phyloP scores from a whole-genome alignment of 2,329 filamentous ascomycete species.

The Phialophora tarda region DNA sequence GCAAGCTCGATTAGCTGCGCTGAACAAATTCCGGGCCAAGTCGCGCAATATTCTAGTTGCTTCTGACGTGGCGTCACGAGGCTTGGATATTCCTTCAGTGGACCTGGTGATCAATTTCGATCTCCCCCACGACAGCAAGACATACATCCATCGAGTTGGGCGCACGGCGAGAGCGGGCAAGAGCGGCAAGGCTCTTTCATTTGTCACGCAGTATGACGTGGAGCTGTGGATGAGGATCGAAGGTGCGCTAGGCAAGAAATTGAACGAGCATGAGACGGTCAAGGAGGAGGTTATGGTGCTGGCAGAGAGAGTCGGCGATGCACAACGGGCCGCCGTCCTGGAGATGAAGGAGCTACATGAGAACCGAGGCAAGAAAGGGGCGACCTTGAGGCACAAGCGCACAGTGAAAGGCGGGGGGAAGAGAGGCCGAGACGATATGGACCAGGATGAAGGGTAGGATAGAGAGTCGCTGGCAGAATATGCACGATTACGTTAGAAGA shows the following conservation, averaged over 20 bases:
- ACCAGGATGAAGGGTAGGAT: conserved; percentile 76
- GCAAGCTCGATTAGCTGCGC: conserved; percentile 79
- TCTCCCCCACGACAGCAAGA: conserved; percentile 82
- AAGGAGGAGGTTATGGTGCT: conserved; percentile 87
- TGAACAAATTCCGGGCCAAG: conserved; percentile 86
- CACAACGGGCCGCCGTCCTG: conserved; percentile 75
- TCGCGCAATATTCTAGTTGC: conserved; percentile 86
- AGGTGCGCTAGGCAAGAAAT: conserved; percentile 76
- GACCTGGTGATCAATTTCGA: conserved; percentile 86
- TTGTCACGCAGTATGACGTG: conserved; percentile 87
- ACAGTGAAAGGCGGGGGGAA: conserved; percentile 48
- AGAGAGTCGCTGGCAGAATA: conserved; percentile 22
- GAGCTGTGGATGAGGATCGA: conserved; percentile 83
- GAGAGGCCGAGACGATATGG: conserved; percentile 69
- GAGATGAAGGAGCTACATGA: conserved; percentile 84
- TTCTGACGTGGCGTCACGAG: conserved; percentile 87
- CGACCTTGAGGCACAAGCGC: conserved; percentile 59
- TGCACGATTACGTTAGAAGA: not conserved
- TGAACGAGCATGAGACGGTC: conserved; percentile 69
- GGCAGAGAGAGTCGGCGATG: conserved; percentile 76
- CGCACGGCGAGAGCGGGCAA: conserved; percentile 86
- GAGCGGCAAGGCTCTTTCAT: conserved; percentile 76
- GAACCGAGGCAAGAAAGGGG: conserved; percentile 48
- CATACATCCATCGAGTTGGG: conserved; percentile 87
- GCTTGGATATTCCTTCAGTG: conserved; percentile 87